Evolutionary conservation across 768 basidiomycete species (phyloP).

Genomic region (Mycena pura): DNA sequence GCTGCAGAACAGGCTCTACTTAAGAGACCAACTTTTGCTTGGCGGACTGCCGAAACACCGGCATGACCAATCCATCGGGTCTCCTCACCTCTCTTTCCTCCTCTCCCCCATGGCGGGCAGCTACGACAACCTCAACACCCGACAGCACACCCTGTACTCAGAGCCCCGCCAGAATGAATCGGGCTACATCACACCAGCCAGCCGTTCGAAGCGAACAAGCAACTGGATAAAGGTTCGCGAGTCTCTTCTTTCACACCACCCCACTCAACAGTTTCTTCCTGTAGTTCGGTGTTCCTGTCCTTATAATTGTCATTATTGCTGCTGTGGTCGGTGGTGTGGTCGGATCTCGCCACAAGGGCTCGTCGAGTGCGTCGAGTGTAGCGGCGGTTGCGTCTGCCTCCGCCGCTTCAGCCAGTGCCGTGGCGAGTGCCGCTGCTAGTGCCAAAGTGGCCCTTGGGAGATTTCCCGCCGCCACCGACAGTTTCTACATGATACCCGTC

Average conservation of each 20-base stretch:
- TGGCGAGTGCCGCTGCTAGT: conserved; percentile 64
- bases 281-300: conserved; percentile 67
- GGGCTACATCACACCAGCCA: conserved; percentile 66
- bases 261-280: conserved; percentile 1
- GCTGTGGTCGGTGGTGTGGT: conserved; percentile 84
- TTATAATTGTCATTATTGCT: conserved; percentile 66
- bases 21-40: too few species aligned
- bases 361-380: conserved; percentile 13
- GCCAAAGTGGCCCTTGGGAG: conserved; percentile 65
- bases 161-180: conserved; percentile 76
- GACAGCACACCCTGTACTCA: conserved; percentile 14
- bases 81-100: neutral
- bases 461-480: conserved; percentile 81
- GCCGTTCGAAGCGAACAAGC: conserved; percentile 61
- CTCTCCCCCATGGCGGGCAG: conserved; percentile 25
- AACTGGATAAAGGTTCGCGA: conserved; percentile 67
- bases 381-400: conserved; percentile 45
- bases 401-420: conserved; percentile 51
- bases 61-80: too few species aligned
- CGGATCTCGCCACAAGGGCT: conserved; percentile 58
- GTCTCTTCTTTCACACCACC: neutral
- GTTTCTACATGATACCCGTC: conserved; percentile 79
- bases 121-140: conserved; percentile 25
- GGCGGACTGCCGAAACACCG: too few species aligned
- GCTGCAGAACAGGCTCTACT: too few species aligned